Evolutionary conservation across 2,329 filamentous ascomycete genomes (phyloP).

Genomic region (Torrubiella hemipterigena): DNA sequence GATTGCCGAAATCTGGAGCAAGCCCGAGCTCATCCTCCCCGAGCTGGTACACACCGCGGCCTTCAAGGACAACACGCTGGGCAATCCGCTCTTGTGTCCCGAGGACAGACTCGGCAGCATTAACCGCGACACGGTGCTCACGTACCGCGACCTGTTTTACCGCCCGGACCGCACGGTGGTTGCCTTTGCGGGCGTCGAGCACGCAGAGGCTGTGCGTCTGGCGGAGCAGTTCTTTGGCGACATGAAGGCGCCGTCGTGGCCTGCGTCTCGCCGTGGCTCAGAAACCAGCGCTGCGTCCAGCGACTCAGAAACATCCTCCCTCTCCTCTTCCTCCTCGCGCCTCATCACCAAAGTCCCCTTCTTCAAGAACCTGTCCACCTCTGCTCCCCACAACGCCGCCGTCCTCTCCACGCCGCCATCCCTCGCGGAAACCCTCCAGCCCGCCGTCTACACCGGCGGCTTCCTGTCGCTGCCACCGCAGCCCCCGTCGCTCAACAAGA

Average conservation of each 20-base stretch:
- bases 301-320: conserved; percentile 14
- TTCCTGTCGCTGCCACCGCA: conserved; percentile 78
- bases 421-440: conserved; percentile 45
- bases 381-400: conserved; percentile 50
- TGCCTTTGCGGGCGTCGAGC: conserved; percentile 85
- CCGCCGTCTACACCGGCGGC: conserved; percentile 84
- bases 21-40: conserved; percentile 89
- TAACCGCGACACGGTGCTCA: conserved; percentile 57
- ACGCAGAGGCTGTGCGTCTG: conserved; percentile 65
- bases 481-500: conserved; percentile 65
- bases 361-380: conserved; percentile 77
- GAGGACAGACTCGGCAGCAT: conserved; percentile 70
- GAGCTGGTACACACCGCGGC: conserved; percentile 93
- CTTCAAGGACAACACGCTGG: conserved; percentile 90
- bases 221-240: conserved; percentile 83
- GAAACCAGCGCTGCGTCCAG: conserved; percentile 36
- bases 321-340: conserved; percentile 37
- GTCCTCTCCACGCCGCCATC: conserved; percentile 32
- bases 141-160: conserved; percentile 77
- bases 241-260: conserved; percentile 50
- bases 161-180: conserved; percentile 85
- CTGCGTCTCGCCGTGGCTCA: conserved; percentile 40
- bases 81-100: conserved; percentile 85
- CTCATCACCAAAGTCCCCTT: conserved; percentile 79
- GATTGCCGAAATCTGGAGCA: conserved; percentile 94